These are phyloP conservation scores for Chrysoporthe austroafricana DNA, from an alignment of 2,329 filamentous ascomycete species.

Conservation along the genomic window DNA sequence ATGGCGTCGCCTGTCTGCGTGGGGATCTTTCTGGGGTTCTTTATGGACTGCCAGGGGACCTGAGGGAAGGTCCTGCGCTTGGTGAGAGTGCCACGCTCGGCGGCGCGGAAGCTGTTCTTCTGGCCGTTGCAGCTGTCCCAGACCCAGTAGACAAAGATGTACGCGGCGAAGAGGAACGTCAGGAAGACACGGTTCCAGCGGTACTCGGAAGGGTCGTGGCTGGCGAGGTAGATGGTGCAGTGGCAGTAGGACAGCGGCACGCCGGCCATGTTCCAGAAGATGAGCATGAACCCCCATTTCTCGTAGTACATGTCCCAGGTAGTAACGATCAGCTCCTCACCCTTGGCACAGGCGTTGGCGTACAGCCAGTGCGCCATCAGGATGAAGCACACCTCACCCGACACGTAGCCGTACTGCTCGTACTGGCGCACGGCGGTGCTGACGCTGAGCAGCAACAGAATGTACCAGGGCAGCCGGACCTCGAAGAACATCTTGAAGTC, in stretches of 20 bases:
- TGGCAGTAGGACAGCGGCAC: constrained; percentile 83
- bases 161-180: constrained; percentile 62
- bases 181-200: constrained; percentile 67
- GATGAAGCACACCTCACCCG: constrained; percentile 73
- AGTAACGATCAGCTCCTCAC: constrained; percentile 78
- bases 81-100: constrained; percentile 66
- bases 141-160: constrained; percentile 79
- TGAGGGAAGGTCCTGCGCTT: constrained; percentile 77
- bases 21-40: constrained; percentile 73
- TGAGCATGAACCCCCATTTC: constrained; percentile 88
- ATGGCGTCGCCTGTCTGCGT: constrained; percentile 72
- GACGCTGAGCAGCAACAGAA: constrained; percentile 71
- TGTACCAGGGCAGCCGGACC: constrained; percentile 85
- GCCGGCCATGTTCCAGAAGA: constrained; percentile 86
- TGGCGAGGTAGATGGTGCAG: constrained; percentile 79
- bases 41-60: constrained; percentile 74
- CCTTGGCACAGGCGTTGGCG: constrained; percentile 81
- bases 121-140: constrained; percentile 85
- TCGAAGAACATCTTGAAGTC: constrained; percentile 96
- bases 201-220: constrained; percentile 72
- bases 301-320: constrained; percentile 92
- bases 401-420: constrained; percentile 77
- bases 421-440: constrained; percentile 74
- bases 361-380: constrained; percentile 82
- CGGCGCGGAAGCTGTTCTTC: constrained; percentile 79